These are phyloP conservation scores for Selenicereus undatus DNA, from an alignment of 148 eudicot genomes.

Conservation along the genomic window DNA sequence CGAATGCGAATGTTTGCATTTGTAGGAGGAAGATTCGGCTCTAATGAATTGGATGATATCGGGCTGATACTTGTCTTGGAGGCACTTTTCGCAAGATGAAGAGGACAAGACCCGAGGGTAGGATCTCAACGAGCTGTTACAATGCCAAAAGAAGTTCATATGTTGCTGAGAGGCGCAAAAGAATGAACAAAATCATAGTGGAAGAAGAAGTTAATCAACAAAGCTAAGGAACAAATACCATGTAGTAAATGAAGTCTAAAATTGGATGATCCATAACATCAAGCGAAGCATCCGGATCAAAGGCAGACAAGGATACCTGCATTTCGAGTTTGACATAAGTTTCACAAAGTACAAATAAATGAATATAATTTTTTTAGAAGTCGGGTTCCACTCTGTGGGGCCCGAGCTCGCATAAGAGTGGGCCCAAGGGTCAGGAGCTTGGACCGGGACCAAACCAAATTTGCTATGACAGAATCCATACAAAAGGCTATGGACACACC, in stretches of 20 bases:
- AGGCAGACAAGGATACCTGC: constrained; percentile 82
- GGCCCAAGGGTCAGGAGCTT: neutral
- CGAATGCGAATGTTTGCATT: neutral
- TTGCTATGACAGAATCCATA: neutral
- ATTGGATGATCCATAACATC: constrained; percentile 83
- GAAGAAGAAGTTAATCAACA: too few species aligned
- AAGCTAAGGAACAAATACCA: constrained; percentile 40
- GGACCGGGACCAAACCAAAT: neutral
- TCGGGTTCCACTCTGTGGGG: neutral
- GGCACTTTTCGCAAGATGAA: constrained; percentile 83
- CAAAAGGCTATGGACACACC: too few species aligned
- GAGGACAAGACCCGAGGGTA: constrained; percentile 89
- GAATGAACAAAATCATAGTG: neutral
- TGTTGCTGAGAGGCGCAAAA: neutral
- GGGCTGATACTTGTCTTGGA: constrained; percentile 69
- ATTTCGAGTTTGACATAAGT: neutral
- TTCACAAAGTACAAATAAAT: neutral
- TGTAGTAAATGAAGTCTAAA: constrained; percentile 69
- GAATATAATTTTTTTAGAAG: too few species aligned
- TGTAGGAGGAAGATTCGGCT: neutral
- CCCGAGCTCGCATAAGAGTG: neutral
- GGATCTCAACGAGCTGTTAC: constrained; percentile 83
- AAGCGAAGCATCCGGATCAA: constrained; percentile 70
- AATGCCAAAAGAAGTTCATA: neutral
- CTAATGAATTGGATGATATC: constrained; percentile 72